These are phyloP conservation scores for Rostrohypoxylon terebratum DNA, from an alignment of 495 filamentous ascomycete species.

Conservation along the genomic window DNA sequence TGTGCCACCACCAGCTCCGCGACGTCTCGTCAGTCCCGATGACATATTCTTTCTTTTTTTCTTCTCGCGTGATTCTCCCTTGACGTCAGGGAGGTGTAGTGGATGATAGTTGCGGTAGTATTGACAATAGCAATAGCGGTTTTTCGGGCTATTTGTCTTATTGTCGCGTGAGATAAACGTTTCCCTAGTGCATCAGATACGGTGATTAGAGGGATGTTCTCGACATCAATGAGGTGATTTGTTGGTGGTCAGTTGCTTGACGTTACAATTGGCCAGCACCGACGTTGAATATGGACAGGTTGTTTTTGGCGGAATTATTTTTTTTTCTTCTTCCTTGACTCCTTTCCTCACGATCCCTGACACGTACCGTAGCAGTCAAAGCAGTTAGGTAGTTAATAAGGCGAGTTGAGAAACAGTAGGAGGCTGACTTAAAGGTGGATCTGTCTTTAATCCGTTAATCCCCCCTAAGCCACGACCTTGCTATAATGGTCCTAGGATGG, in stretches of 20 bases:
- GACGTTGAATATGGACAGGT: constrained; percentile 21
- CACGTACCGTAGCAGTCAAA: constrained; percentile 16
- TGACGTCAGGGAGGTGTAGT: constrained; percentile 5
- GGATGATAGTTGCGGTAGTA: neutral
- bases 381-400: neutral
- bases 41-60: constrained; percentile 41
- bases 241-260: constrained; percentile 9
- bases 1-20: constrained; percentile 46
- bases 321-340: constrained; percentile 25
- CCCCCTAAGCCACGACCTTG: constrained; percentile 24
- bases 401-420: constrained; percentile 15
- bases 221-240: neutral
- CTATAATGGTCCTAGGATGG: constrained; percentile 7
- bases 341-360: constrained; percentile 44
- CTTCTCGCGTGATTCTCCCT: constrained; percentile 4
- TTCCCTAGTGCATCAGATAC: constrained; percentile 7
- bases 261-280: constrained; percentile 23
- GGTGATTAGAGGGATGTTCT: constrained; percentile 1
- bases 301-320: constrained; percentile 30
- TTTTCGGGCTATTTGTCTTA: neutral
- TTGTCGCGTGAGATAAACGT: constrained; percentile 31
- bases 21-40: constrained; percentile 54
- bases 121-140: neutral
- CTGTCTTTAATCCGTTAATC: constrained; percentile 27
- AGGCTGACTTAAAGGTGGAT: constrained; percentile 39